Evolutionary conservation across 2,329 filamentous ascomycete genomes (phyloP).

Genomic region (Aaosphaeria pasadenensis): DNA sequence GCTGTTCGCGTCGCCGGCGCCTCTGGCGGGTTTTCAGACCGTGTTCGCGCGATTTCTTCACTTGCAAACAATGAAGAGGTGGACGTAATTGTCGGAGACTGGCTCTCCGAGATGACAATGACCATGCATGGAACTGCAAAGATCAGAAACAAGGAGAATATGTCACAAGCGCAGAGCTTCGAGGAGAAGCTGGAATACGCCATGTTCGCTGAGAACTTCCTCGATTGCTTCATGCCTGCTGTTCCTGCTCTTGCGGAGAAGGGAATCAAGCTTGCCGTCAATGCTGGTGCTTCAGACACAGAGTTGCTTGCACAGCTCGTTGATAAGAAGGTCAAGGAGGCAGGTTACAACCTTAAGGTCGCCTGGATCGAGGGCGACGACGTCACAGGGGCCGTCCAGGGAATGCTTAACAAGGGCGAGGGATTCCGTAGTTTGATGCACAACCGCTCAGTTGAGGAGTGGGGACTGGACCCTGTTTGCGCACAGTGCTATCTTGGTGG

Average conservation of each 20-base stretch:
- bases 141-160: constrained; percentile 34
- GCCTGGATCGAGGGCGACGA: constrained; percentile 46
- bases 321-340: constrained; percentile 21
- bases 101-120: constrained; percentile 31
- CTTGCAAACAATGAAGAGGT: constrained; percentile 37
- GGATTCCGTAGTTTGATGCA: constrained; percentile 37
- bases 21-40: constrained; percentile 45
- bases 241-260: constrained; percentile 25
- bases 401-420: constrained; percentile 38
- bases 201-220: constrained; percentile 41
- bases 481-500: constrained; percentile 43
- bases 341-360: constrained; percentile 25
- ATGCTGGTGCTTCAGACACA: constrained; percentile 30
- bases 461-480: constrained; percentile 29
- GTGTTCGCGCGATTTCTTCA: constrained; percentile 41
- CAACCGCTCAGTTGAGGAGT: constrained; percentile 34
- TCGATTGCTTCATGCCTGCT: constrained; percentile 46
- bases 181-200: constrained; percentile 28
- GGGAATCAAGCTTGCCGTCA: constrained; percentile 29
- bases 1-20: constrained; percentile 44
- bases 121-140: constrained; percentile 24
- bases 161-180: constrained; percentile 42
- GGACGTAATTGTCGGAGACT: constrained; percentile 33
- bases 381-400: constrained; percentile 32
- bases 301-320: constrained; percentile 23